These are phyloP conservation scores for Saussurea involucrata DNA, from an alignment of 129 eudicot genomes.

Conservation along the genomic window DNA sequence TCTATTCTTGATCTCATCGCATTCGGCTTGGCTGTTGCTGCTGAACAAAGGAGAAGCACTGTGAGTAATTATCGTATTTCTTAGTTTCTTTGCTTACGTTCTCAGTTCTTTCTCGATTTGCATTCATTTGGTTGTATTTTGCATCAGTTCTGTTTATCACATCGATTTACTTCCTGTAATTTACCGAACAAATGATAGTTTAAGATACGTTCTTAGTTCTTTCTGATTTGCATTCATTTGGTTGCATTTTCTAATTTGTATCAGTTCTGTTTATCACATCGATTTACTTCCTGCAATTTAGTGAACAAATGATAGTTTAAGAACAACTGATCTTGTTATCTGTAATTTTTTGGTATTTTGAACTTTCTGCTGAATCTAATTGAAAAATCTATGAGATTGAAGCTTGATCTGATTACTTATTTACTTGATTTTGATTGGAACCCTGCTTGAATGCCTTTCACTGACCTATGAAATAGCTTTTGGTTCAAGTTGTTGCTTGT, in stretches of 20 bases:
- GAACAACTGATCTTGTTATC: not conserved
- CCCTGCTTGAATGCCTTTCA: not conserved
- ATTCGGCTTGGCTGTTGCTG: constrained; percentile 78
- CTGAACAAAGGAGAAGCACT: constrained; percentile 74
- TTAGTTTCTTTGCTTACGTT: not conserved
- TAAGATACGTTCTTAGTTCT: not conserved
- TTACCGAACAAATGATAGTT: too few species aligned
- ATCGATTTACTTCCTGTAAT: not conserved
- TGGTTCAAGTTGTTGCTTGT: not conserved
- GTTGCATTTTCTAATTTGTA: not conserved
- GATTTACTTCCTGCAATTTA: not conserved
- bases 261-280: not conserved
- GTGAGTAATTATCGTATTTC: constrained; percentile 32
- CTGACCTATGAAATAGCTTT: not conserved
- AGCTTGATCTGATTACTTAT: not conserved
- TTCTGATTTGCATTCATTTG: not conserved
- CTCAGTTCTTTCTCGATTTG: not conserved
- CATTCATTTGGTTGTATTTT: not conserved
- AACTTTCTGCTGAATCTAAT: not conserved
- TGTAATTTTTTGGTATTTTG: not conserved
- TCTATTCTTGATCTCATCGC: constrained; percentile 57
- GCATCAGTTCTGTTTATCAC: not conserved
- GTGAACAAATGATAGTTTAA: too few species aligned
- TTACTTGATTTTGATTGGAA: not conserved
- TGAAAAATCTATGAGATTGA: not conserved